Evolutionary conservation across 2,329 filamentous ascomycete species (phyloP).

Genomic region (Fusarium tanahbumbuense): DNA sequence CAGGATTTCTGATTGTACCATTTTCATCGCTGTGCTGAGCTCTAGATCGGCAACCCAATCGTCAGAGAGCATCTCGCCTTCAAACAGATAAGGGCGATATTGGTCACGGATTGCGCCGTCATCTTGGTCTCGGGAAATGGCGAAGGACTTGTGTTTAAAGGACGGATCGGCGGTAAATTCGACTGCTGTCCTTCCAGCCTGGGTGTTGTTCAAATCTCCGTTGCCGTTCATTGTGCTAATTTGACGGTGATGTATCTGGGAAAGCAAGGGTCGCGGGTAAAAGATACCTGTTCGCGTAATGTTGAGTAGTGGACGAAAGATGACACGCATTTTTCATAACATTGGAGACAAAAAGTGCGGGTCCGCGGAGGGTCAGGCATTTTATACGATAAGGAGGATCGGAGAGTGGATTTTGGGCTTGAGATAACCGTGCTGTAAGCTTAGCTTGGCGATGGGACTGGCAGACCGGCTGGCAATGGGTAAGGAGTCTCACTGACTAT

Average conservation of each 20-base stretch:
- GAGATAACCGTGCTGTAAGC: not conserved
- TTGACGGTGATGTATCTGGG: not conserved
- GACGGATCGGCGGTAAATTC: not conserved
- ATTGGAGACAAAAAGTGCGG: not conserved
- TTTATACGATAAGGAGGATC: not conserved
- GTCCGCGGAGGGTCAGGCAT: too few species aligned
- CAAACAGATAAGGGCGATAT: not conserved
- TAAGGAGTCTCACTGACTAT: too few species aligned
- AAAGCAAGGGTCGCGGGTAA: not conserved
- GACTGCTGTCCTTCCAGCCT: not conserved
- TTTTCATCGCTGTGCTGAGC: not conserved
- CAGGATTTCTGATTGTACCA: not conserved
- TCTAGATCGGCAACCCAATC: not conserved
- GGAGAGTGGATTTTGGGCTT: not conserved
- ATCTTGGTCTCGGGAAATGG: not conserved
- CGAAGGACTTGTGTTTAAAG: not conserved
- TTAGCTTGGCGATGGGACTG: not conserved
- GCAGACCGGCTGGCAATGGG: too few species aligned
- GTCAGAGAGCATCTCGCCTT: fast-evolving
- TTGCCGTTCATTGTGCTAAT: not conserved
- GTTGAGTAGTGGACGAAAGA: not conserved
- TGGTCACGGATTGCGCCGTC: not conserved
- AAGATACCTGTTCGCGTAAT: fast-evolving
- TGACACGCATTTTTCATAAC: not conserved
- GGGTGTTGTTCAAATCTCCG: constrained; percentile 2